A percentile compares a stretch with the other conserved stretches of the same genome.
Evolutionary conservation across 257 asterid genomes (phyloP).

Genomic region (Ophiorrhiza pumila): DNA sequence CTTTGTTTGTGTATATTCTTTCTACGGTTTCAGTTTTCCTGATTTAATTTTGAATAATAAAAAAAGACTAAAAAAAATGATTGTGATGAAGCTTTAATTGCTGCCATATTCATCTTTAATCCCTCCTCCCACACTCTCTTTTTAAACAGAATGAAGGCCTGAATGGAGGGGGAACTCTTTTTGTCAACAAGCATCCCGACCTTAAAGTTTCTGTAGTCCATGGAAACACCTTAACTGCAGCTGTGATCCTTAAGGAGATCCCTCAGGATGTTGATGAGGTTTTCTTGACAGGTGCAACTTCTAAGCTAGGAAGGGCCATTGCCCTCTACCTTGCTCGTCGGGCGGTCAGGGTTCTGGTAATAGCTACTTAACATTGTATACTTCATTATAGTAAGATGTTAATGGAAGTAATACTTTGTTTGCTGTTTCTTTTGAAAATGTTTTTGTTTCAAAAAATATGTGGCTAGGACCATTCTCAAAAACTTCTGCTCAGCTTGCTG

Average conservation of each 20-base stretch:
- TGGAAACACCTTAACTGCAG: conserved; percentile 93
- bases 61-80: background rate
- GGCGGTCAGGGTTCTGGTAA: conserved; percentile 70
- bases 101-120: background rate
- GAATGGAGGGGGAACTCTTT: conserved; percentile 85
- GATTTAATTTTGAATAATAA: background rate
- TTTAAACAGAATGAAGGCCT: conserved; percentile 64
- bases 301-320: conserved; percentile 92
- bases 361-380: conserved; percentile 7
- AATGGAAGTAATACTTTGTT: background rate
- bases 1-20: background rate
- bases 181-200: conserved; percentile 66
- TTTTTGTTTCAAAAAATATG: background rate
- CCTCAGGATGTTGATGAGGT: conserved; percentile 72
- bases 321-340: conserved; percentile 70
- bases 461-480: background rate
- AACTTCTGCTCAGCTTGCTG: background rate
- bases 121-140: background rate
- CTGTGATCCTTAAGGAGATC: conserved; percentile 67
- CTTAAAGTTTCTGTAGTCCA: conserved; percentile 84
- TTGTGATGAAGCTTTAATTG: background rate
- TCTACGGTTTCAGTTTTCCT: too few relatives aligned
- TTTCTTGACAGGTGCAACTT: conserved; percentile 87
- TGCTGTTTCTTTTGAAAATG: background rate
- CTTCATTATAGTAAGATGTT: background rate